phyloP scores from a whole-genome alignment of 2,329 filamentous ascomycete genomes.

The Cytospora leucostoma region DNA sequence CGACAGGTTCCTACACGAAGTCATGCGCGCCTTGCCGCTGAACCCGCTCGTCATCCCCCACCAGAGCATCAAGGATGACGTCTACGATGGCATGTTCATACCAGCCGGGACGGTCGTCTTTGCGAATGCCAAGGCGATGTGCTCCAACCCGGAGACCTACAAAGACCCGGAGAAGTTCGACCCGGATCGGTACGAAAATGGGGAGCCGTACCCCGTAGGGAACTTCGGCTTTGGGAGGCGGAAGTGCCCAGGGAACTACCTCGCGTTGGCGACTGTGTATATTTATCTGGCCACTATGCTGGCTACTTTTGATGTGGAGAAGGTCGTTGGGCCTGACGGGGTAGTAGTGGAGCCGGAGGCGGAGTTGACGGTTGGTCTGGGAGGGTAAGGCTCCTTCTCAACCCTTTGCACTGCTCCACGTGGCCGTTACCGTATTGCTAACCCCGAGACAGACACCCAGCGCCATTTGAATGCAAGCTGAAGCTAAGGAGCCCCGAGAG shows the following conservation, averaged over 20 bases:
- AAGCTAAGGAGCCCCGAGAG: conserved; percentile 20
- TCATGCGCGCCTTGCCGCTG: conserved; percentile 47
- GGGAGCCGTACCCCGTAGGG: conserved; percentile 49
- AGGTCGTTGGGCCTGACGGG: conserved; percentile 29
- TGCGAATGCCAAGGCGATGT: conserved; percentile 47
- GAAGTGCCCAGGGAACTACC: conserved; percentile 38
- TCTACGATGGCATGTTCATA: conserved; percentile 58
- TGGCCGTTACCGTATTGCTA: background rate
- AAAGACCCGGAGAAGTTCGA: conserved; percentile 46
- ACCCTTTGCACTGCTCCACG: background rate
- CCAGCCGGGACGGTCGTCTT: conserved; percentile 50
- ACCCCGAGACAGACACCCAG: conserved; percentile 27
- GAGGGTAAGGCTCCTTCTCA: conserved; percentile 24
- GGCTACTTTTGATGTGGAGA: conserved; percentile 26
- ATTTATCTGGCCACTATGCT: conserved; percentile 42
- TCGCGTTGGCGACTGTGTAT: conserved; percentile 36
- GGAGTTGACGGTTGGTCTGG: conserved; percentile 30
- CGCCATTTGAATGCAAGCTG: conserved; percentile 29
- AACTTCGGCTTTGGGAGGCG: conserved; percentile 56
- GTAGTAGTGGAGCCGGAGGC: conserved; percentile 28
- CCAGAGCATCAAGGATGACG: conserved; percentile 54
- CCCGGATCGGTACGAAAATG: conserved; percentile 48
- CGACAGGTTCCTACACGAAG: conserved; percentile 49
- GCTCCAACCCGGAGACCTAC: conserved; percentile 44
- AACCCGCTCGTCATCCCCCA: conserved; percentile 57